Evolutionary conservation across 768 basidiomycete genomes (phyloP).

Genomic region (Hygrophorus pudorinus): DNA sequence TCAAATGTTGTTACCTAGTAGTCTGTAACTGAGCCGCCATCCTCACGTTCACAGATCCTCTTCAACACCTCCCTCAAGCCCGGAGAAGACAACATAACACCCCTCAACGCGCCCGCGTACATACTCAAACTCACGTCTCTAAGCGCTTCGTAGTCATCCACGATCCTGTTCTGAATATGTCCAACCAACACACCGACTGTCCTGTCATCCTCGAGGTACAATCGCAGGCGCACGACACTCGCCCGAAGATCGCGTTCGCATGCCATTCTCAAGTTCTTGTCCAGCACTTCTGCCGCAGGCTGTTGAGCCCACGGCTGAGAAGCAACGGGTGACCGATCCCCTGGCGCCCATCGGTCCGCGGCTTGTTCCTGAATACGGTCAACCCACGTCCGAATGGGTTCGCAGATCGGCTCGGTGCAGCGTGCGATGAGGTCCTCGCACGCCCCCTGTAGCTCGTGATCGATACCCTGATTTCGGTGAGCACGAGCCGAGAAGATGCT

Average conservation of each 20-base stretch:
- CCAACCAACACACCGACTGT: conserved; percentile 71
- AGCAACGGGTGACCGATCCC: conserved; percentile 15
- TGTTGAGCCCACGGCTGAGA: conserved; percentile 43
- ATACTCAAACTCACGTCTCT: conserved; percentile 49
- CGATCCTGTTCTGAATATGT: conserved; percentile 66
- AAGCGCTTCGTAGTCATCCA: conserved; percentile 68
- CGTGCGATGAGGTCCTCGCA: conserved; percentile 78
- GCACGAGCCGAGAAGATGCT: not conserved
- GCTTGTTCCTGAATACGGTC: conserved; percentile 31
- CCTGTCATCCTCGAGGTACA: conserved; percentile 75
- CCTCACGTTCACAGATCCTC: conserved; percentile 3
- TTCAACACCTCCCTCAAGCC: conserved; percentile 11
- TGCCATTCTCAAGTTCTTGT: conserved; percentile 43
- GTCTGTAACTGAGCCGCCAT: not conserved
- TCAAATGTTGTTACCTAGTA: no score
- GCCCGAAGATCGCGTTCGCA: conserved; percentile 47
- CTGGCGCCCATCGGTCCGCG: conserved; percentile 7
- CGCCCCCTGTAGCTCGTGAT: conserved; percentile 70
- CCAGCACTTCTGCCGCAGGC: conserved; percentile 35
- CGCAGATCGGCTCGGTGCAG: conserved; percentile 47
- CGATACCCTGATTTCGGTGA: conserved; percentile 56
- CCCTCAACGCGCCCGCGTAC: conserved; percentile 26
- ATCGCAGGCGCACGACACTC: conserved; percentile 45
- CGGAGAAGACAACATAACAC: conserved; percentile 9
- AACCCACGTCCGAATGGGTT: conserved; percentile 55